Evolutionary conservation across 768 basidiomycete genomes (phyloP), one percentile per base, ranked within the genome.

Genomic region (Bullera alba): DNA sequence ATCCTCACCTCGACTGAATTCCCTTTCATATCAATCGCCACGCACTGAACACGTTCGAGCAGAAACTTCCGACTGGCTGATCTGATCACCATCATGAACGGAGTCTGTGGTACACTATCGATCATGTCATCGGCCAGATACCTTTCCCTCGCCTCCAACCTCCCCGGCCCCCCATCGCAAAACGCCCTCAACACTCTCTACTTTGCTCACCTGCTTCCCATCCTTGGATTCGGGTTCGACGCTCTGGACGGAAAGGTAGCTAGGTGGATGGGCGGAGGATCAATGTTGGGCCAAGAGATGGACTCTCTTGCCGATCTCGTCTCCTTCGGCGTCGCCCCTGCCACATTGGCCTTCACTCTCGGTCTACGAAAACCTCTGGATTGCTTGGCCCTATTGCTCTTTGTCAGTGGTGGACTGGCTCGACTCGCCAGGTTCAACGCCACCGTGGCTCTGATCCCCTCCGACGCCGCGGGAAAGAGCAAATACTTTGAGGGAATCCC

Each of bases 41-140:
- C 36, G 17, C 28, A 17, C 27, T 21, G 8, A 34, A 15, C 39
- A 17, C 10, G 22, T 39, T 29, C 35, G n/a, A 38, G 27, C 53
- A 95, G 95, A 62, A 97, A 96, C 74, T 99, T 99, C 71, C 87
- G 92, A 46, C 81, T 97, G 23, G 95, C 95, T 58, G 95, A 99
- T 77, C 79, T 95, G 45, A 90, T 99, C 63, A 99, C 95, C 29
- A 90, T 99, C 58, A 91, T 92, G 85, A 99, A 99, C 70, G 95
- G 95, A 38, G 85, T 97, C 73, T 99, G 95, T 75, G 95, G 95
- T 51, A 86, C 87, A 16, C 84, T 93, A 62, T 96, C 91, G 23
- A 81, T 99, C 69, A 91, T 97, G 74, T 87, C 84, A 30, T 91
- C 88, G 5, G 91, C 87, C 39, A 82, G 83, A 46, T 99, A 92